These are phyloP conservation scores for Globisporangium irregulare DNA, from an alignment of 352 stramenopile genomes.

Conservation along the genomic window DNA sequence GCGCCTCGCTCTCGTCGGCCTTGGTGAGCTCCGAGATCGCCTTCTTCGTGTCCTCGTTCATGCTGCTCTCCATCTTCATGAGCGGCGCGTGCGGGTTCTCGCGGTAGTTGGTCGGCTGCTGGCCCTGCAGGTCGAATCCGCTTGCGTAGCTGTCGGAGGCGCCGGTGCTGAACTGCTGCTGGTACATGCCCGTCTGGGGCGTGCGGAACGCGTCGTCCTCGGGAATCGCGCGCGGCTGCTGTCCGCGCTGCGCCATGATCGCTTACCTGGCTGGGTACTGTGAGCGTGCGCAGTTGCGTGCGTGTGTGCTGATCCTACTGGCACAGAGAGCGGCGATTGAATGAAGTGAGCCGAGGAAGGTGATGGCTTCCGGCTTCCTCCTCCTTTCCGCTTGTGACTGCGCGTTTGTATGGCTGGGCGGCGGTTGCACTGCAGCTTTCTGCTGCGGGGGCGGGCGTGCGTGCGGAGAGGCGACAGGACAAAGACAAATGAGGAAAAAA, in stretches of 20 bases:
- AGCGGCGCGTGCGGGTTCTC: slow-evolving; percentile 3
- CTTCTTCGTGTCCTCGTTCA: slow-evolving; percentile 41
- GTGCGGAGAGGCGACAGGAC: neutral
- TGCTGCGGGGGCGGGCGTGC: neutral
- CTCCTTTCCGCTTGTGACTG: neutral
- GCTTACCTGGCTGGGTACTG: neutral
- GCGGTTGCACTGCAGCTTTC: neutral
- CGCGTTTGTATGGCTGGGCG: neutral
- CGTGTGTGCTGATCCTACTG: neutral
- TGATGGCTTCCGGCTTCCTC: neutral
- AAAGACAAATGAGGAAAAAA: slow-evolving; percentile 1
- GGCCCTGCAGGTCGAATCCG: slow-evolving; percentile 1
- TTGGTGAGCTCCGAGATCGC: slow-evolving; percentile 73
- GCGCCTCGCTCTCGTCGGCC: slow-evolving; percentile 34
- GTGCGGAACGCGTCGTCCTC: slow-evolving; percentile 24
- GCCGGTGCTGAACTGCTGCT: slow-evolving; percentile 12
- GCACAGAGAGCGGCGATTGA: neutral
- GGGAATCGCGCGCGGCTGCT: slow-evolving; percentile 12
- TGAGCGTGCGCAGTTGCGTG: neutral
- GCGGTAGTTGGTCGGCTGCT: slow-evolving; percentile 1
- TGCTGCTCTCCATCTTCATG: slow-evolving; percentile 16
- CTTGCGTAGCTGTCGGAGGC: neutral
- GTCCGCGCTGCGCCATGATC: slow-evolving; percentile 4
- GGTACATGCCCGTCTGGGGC: slow-evolving; percentile 16
- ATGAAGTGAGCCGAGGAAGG: neutral